A percentile compares a stretch with the other conserved stretches of the same genome.
Evolutionary conservation across 2,329 filamentous ascomycete genomes (phyloP).

Genomic region (Aspergillus aculeatus): DNA sequence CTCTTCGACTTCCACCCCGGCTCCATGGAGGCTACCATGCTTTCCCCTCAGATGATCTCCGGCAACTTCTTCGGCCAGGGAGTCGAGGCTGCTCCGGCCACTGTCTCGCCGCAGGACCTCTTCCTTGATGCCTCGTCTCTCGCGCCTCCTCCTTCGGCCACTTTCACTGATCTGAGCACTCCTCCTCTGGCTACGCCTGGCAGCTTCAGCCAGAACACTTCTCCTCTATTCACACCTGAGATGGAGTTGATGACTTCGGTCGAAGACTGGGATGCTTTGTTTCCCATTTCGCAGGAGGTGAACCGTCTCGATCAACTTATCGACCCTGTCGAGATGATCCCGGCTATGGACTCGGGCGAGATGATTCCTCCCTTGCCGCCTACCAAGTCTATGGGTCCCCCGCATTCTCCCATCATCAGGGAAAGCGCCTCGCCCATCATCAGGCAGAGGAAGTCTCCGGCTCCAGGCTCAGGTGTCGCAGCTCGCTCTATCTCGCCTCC

Average conservation of each 20-base stretch:
- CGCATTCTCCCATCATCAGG: slow-evolving; percentile 31
- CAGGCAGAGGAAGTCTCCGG: too few species aligned
- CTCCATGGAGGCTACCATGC: slow-evolving; percentile 26
- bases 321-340: slow-evolving; percentile 19
- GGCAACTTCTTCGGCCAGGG: slow-evolving; percentile 48
- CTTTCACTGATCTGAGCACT: slow-evolving; percentile 81
- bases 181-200: slow-evolving; percentile 75
- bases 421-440: not conserved
- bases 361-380: slow-evolving; percentile 16
- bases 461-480: too few species aligned
- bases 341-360: not conserved
- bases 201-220: slow-evolving; percentile 70
- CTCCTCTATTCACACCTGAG: slow-evolving; percentile 68
- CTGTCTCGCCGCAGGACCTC: slow-evolving; percentile 82
- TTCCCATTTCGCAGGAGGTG: slow-evolving; percentile 20
- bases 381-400: slow-evolving; percentile 18
- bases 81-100: slow-evolving; percentile 50
- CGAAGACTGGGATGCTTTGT: slow-evolving; percentile 69
- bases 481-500: slow-evolving; percentile 40
- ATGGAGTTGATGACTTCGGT: slow-evolving; percentile 53
- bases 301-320: not conserved
- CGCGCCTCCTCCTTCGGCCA: slow-evolving; percentile 66
- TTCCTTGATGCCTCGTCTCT: slow-evolving; percentile 68
- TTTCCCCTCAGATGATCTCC: slow-evolving; percentile 26
- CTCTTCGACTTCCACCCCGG: slow-evolving; percentile 32